Evolutionary conservation across 148 eudicot species (phyloP), one percentile per base, ranked within the genome.

Genomic region (Rhododendron simsii): DNA sequence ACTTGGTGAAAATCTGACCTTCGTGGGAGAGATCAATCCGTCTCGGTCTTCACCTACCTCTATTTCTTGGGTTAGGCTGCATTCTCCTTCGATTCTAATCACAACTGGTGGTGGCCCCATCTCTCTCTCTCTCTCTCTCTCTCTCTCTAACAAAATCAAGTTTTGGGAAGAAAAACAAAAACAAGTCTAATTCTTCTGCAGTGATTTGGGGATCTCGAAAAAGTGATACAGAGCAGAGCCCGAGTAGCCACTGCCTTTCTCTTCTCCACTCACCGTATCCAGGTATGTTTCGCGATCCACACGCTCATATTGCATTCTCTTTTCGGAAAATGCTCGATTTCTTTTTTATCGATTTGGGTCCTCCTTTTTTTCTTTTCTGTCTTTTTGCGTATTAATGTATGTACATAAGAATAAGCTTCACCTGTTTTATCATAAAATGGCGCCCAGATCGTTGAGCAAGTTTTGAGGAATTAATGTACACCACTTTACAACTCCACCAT

Each of bases 171-270:
- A 9, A 47, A 39, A 80, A 20, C 0, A 13, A 55, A 53, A 33
- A 63, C 30, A 63, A n/a, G 23, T 53, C 37, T 59, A 1, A 81
- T 13, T 3, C 33, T 51, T 35, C 57, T 53, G 44, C 23, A 51
- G 83, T 81, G 16, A 81, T 53, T 81, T 55, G 83, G 69, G 83
- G 83, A 81, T 81, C 82, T 80, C 35, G 23, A 45, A 45, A 69
- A 69, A 28, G 16, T 69, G 57, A 2, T 26, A 26, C 81, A 16
- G 81, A 78, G 81, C 28, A 4, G 81, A 55, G 61, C 61, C 20
- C 23, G 37, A 75, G 78, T 50, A 44, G 7, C 80, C 51, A 77
- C 13, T 21, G 28, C 28, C 44, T 41, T 41, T 76, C 48, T 76
- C 23, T 1, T 78, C 33, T 78, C 4, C 53, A 7, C 53, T 79